A percentile compares a stretch with the other conserved stretches of the same genome.
Conservation (phyloP, 441 rosid genomes). For the Gossypium gossypioides region DNA sequence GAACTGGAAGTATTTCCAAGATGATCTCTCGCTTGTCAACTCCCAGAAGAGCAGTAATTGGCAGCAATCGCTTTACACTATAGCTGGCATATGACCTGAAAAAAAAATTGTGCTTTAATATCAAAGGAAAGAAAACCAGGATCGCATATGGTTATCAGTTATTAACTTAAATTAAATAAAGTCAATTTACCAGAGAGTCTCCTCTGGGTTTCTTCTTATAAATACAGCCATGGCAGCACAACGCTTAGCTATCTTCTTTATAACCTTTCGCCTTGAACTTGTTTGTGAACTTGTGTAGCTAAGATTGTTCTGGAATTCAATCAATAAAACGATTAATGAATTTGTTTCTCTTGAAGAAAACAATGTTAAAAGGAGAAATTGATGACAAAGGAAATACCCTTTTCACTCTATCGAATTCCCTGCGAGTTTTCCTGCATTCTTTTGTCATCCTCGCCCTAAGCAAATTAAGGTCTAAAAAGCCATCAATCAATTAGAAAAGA, state of each 20-base stretch:
- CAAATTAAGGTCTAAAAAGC: background rate
- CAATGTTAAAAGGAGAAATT: background rate
- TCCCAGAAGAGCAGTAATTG: conserved; percentile 3
- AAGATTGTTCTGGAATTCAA: conserved; percentile 10
- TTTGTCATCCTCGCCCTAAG: background rate
- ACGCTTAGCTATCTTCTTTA: conserved; percentile 10
- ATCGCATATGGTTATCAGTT: no score
- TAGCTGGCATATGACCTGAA: conserved; percentile 18
- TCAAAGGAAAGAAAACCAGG: conserved; percentile 1
- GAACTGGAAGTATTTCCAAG: conserved; percentile 7
- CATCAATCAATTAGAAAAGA: background rate
- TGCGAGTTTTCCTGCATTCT: conserved; percentile 5
- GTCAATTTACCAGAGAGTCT: conserved; percentile 15
- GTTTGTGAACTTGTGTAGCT: background rate
- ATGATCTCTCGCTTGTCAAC: conserved; percentile 11
- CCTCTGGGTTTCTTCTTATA: conserved; percentile 9
- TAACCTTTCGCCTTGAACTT: conserved; percentile 9
- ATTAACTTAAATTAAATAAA: background rate
- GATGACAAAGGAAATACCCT: background rate
- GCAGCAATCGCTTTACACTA: conserved; percentile 4
- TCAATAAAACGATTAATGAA: background rate
- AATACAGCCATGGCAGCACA: conserved; percentile 6
- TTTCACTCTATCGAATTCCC: background rate
- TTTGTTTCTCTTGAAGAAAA: background rate
- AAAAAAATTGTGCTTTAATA: background rate